Evolutionary conservation across 169 alveolate genomes (phyloP).

Genomic region (Perkinsus chesapeaki): DNA sequence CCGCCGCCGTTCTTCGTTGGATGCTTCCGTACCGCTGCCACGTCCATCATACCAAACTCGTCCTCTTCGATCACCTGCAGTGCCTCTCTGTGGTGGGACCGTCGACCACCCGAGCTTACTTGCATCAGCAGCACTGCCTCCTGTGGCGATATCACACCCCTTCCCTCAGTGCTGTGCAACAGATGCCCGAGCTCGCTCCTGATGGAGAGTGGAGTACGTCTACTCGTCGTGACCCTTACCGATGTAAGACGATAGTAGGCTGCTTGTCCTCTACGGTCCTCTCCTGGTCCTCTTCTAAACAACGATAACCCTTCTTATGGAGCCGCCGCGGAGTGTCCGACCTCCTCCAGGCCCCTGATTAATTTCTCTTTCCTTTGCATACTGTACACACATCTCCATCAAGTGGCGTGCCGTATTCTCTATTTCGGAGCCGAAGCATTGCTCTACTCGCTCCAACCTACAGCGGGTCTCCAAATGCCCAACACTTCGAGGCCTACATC

Average conservation of each 20-base stretch:
- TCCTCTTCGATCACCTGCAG: not conserved
- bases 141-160: not conserved
- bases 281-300: not conserved
- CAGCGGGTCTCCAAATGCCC: not conserved
- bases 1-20: not conserved
- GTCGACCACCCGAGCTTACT: not conserved
- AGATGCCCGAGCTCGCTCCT: not conserved
- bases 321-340: too few relatives aligned
- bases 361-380: not conserved
- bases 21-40: not conserved
- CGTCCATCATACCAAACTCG: not conserved
- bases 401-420: not conserved
- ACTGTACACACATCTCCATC: not conserved
- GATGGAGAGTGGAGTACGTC: not conserved
- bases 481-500: not conserved
- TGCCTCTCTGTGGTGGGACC: not conserved
- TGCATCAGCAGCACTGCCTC: not conserved
- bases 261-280: not conserved
- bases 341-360: not conserved
- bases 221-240: not conserved
- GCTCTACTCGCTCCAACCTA: not conserved
- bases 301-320: too few relatives aligned
- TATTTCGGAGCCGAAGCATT: not conserved
- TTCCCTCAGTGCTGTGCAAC: not conserved
- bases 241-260: not conserved